Evolutionary conservation across 2,329 filamentous ascomycete genomes (phyloP).

Genomic region (Apiospora rasikravindrae): DNA sequence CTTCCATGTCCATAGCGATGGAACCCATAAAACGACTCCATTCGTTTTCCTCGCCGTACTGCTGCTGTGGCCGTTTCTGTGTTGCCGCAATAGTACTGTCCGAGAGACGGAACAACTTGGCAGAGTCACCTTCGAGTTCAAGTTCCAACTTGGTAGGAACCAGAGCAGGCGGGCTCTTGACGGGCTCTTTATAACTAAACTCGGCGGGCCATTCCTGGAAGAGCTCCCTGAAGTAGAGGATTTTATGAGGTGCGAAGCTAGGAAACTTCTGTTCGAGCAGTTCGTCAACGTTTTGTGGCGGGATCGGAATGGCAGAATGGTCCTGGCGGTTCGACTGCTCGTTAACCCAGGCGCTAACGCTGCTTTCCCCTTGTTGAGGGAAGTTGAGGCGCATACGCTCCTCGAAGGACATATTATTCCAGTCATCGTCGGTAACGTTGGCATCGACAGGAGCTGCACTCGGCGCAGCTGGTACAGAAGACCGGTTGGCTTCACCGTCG

Average conservation of each 20-base stretch:
- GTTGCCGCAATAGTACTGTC: conserved; percentile 60
- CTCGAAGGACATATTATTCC: conserved; percentile 43
- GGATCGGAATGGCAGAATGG: conserved; percentile 64
- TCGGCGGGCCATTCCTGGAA: conserved; percentile 81
- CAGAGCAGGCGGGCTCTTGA: conserved; percentile 69
- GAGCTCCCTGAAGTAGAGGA: conserved; percentile 81
- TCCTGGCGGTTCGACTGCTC: conserved; percentile 57
- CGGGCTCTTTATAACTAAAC: conserved; percentile 78
- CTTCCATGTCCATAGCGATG: conserved; percentile 46
- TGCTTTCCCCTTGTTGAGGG: conserved; percentile 47
- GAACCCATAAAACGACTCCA: conserved; percentile 52
- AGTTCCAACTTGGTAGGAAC: conserved; percentile 87
- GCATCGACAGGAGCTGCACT: conserved; percentile 22
- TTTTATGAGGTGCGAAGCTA: conserved; percentile 74
- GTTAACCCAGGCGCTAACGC: conserved; percentile 41
- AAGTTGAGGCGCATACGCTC: conserved; percentile 49
- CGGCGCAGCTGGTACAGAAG: conserved; percentile 15
- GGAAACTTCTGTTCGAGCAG: conserved; percentile 82
- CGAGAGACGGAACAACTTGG: conserved; percentile 81
- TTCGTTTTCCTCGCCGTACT: conserved; percentile 55
- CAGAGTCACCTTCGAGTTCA: conserved; percentile 84
- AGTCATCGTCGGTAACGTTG: conserved; percentile 41
- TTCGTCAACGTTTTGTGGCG: conserved; percentile 75
- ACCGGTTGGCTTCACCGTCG: conserved; percentile 8
- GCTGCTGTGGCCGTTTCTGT: conserved; percentile 49